Percentiles rank a stretch among this genome's conserved stretches.
phyloP scores from a whole-genome alignment of 1,139 yeast genomes.

The Kluyveromyces sp. region DNA sequence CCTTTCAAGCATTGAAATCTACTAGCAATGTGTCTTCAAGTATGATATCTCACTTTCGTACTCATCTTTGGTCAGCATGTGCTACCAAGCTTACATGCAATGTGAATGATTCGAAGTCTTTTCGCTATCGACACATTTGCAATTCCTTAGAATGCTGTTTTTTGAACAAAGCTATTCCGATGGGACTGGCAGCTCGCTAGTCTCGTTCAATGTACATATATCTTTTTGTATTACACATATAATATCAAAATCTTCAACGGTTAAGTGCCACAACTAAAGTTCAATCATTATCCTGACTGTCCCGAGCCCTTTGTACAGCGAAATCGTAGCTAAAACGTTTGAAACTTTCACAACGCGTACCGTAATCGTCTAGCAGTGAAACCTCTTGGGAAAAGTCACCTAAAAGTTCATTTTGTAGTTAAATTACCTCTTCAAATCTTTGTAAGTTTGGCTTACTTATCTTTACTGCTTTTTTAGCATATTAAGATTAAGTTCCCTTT shows the following conservation, averaged over 20 bases:
- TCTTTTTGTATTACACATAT: slow-evolving; percentile 3
- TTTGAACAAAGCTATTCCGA: not conserved
- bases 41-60: not conserved
- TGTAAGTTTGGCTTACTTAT: not conserved
- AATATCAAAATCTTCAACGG: slow-evolving; percentile 8
- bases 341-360: no score
- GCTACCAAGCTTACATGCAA: not conserved
- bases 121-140: not conserved
- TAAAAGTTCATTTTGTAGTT: no score
- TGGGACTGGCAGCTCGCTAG: not conserved
- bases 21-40: not conserved
- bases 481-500: not conserved
- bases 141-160: not conserved
- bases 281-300: no score
- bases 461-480: not conserved
- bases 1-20: not conserved
- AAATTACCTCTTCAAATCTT: no score
- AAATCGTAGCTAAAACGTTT: no score
- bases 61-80: not conserved
- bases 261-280: slow-evolving; percentile 1
- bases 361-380: no score
- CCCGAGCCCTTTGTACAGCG: no score
- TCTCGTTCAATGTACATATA: slow-evolving; percentile 5
- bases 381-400: no score
- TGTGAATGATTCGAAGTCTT: not conserved